phyloP scores from a whole-genome alignment of 441 rosid genomes.

The Breynia disticha region DNA sequence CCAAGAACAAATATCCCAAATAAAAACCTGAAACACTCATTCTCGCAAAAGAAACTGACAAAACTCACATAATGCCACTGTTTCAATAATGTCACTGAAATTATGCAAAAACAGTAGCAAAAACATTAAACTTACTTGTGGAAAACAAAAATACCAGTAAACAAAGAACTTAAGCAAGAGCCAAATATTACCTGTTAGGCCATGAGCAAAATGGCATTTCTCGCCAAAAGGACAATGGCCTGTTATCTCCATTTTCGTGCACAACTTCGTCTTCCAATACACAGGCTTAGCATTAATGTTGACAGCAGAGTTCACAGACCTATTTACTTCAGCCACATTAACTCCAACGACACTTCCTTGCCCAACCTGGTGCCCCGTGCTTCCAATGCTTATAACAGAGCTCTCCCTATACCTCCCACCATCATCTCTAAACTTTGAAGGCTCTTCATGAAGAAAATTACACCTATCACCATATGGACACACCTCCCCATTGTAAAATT shows the following conservation, averaged over 20 bases:
- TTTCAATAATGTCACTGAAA: too few species aligned
- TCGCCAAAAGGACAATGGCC: slow-evolving; percentile 90
- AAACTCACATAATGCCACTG: too few species aligned
- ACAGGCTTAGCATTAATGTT: slow-evolving; percentile 40
- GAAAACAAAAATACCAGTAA: too few species aligned
- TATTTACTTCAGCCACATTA: slow-evolving; percentile 37
- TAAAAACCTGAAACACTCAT: too few species aligned
- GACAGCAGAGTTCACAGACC: slow-evolving; percentile 29
- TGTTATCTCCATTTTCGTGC: slow-evolving; percentile 64
- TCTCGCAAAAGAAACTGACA: too few species aligned
- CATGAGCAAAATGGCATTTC: slow-evolving; percentile 92
- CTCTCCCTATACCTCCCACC: slow-evolving; percentile 60
- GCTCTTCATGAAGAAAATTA: slow-evolving; percentile 85
- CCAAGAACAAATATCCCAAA: too few species aligned
- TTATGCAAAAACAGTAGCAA: too few species aligned
- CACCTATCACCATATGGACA: slow-evolving; percentile 95
- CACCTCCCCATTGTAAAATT: slow-evolving; percentile 83
- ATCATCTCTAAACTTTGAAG: slow-evolving; percentile 73
- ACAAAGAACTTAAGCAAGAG: background rate
- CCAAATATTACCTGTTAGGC: slow-evolving; percentile 63
- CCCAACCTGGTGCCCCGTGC: slow-evolving; percentile 27
- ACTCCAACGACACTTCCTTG: slow-evolving; percentile 26
- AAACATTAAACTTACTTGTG: too few species aligned
- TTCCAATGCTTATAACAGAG: slow-evolving; percentile 73
- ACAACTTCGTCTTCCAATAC: slow-evolving; percentile 87